Conservation (phyloP, 768 basidiomycete genomes). For the Amanita brunnescens region DNA sequence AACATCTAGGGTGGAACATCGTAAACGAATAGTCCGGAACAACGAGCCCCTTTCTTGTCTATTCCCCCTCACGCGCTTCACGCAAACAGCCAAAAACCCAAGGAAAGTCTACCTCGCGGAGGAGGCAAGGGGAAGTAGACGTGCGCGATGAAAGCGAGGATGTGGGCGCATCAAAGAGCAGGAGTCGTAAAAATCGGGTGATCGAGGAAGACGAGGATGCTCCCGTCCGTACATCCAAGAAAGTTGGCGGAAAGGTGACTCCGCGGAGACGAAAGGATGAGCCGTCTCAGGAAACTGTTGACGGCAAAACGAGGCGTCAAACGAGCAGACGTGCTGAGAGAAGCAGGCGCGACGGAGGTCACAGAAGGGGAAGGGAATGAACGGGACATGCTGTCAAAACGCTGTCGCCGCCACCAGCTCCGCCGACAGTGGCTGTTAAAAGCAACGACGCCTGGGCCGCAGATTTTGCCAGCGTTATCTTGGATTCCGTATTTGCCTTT, state of each 20-base stretch:
- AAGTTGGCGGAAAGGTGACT: constrained; percentile 83
- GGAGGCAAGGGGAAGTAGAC: constrained; percentile 12
- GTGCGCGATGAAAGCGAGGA: background rate
- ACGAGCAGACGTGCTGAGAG: background rate
- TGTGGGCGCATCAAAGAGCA: background rate
- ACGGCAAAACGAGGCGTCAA: no score
- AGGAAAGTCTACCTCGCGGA: background rate
- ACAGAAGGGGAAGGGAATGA: constrained; percentile 5
- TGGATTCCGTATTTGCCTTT: constrained; percentile 37
- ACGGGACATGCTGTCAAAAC: background rate
- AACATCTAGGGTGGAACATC: constrained; percentile 58
- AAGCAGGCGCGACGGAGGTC: constrained; percentile 3
- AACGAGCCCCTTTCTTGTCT: constrained; percentile 36
- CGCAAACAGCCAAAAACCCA: background rate
- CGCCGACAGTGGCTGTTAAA: no score
- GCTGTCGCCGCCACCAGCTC: background rate
- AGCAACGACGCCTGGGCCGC: no score
- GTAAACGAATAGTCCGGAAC: constrained; percentile 49
- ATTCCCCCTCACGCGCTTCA: constrained; percentile 8
- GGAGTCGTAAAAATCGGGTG: background rate
- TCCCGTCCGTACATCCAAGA: background rate
- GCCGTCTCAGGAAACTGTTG: no score
- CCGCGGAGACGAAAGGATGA: constrained; percentile 69
- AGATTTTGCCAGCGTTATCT: constrained; percentile 33
- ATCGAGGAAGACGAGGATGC: constrained; percentile 3